Evolutionary conservation across 2,329 filamentous ascomycete genomes (phyloP).

Genomic region (Aspergillus sp.): DNA sequence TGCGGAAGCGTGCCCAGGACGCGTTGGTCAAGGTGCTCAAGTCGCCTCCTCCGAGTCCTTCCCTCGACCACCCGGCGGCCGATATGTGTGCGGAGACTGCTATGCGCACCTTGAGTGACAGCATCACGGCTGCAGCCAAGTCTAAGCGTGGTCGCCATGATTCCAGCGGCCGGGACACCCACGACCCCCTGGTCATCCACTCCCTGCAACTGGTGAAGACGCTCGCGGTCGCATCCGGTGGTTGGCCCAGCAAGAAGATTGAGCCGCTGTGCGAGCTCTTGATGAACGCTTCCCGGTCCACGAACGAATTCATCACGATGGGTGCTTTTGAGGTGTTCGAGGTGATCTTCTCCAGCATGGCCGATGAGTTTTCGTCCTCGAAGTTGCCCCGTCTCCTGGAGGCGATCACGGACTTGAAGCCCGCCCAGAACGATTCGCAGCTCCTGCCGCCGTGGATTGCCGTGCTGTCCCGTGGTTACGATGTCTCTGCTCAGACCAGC

Average conservation of each 20-base stretch:
- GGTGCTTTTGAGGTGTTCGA: slow-evolving; percentile 96
- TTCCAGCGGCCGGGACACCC: slow-evolving; percentile 51
- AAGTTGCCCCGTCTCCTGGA: slow-evolving; percentile 89
- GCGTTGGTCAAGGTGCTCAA: slow-evolving; percentile 80
- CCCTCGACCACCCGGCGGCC: slow-evolving; percentile 88
- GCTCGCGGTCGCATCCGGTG: slow-evolving; percentile 80
- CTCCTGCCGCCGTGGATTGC: slow-evolving; percentile 95
- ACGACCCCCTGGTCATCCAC: slow-evolving; percentile 86
- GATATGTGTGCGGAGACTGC: slow-evolving; percentile 95
- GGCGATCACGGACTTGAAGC: slow-evolving; percentile 87
- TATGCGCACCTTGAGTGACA: slow-evolving; percentile 73
- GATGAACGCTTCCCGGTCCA: slow-evolving; percentile 82
- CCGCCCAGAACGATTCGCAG: slow-evolving; percentile 89
- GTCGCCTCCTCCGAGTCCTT: slow-evolving; percentile 85
- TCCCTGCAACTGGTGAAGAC: slow-evolving; percentile 90
- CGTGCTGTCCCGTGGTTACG: slow-evolving; percentile 89
- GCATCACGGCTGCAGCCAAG: slow-evolving; percentile 65
- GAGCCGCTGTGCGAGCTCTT: slow-evolving; percentile 87
- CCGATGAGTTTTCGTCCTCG: slow-evolving; percentile 79
- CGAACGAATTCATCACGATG: slow-evolving; percentile 95
- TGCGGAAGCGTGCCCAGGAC: slow-evolving; percentile 89
- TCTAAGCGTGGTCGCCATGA: slow-evolving; percentile 61
- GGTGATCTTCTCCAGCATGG: slow-evolving; percentile 91
- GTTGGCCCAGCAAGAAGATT: slow-evolving; percentile 96
- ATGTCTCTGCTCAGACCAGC: slow-evolving; percentile 84